A percentile compares a stretch with the other conserved stretches of the same genome.
Conservation (phyloP, 169 alveolate species). For the Cryptosporidium muris region DNA sequence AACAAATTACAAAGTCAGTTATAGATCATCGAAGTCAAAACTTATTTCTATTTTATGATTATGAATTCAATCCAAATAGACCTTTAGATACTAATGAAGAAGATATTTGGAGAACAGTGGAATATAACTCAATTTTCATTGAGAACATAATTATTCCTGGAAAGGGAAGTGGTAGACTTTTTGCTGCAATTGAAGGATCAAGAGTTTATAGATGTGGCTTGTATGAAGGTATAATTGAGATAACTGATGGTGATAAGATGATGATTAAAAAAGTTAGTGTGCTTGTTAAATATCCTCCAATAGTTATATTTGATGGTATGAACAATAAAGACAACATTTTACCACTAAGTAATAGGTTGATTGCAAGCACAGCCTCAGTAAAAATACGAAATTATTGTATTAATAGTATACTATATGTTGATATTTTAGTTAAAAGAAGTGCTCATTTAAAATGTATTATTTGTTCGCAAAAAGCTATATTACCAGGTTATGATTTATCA, state of each 20-base stretch:
- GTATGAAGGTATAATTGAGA: conserved; percentile 11
- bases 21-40: background rate
- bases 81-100: conserved; percentile 1
- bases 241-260: conserved; percentile 2
- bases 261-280: conserved; percentile 4
- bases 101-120: conserved; percentile 15
- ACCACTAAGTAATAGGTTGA: no score
- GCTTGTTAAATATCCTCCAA: conserved; percentile 4
- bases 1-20: background rate
- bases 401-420: no score
- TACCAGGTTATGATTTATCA: no score
- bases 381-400: no score
- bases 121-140: conserved; percentile 11
- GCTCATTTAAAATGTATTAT: no score
- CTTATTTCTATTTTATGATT: conserved; percentile 28
- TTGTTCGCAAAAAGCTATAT: no score
- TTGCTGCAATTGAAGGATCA: background rate
- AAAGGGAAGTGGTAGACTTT: conserved; percentile 41
- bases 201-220: conserved; percentile 4
- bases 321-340: background rate
- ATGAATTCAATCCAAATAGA: conserved; percentile 35
- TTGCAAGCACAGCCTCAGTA: no score
- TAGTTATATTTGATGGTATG: background rate
- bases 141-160: conserved; percentile 40
- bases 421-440: no score